Evolutionary conservation across 768 basidiomycete species (phyloP), one percentile per base, ranked within the genome.

Genomic region (Auricularia auricula-judae): DNA sequence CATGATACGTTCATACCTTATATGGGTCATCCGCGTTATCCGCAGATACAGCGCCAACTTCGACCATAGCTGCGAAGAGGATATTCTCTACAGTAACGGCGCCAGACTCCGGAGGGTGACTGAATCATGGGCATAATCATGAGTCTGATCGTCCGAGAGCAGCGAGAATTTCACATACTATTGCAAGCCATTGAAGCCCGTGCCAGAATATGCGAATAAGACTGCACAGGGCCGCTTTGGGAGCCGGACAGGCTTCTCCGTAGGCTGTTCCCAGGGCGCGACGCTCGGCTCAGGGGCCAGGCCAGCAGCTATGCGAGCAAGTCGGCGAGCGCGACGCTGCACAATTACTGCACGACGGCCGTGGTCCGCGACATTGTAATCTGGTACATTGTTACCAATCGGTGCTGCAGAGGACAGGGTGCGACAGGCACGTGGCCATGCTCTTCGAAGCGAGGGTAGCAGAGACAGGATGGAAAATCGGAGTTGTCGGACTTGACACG

Each of bases 161-260:
- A 53, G 62, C 29, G 23, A 63, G 35, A 14, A 56, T 44, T 35
- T 10, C 44, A 81, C 93, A 71, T 72, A 98, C 96, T 94, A 89
- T 77, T 98, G 96, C 91, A 97, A 97, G 29, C 96, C 96, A 70
- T 83, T 88, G 73, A 87, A 97, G 1, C 91, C 92, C 0, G 90
- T 86, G 7, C 96, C 96, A 75, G 91, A 93, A 70, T 93, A 97
- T 2, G 95, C 94, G 36, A 98, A 79, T 62, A 97, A 76, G 60
- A 97, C 73, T 0, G 91, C 94, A 51, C 86, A 87, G 76, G 87
- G 87, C 70, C 87, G 82, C 76, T 97, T 97, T 14, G 94, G 93
- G 33, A 88, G 75, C 39, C 89, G 81, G 23, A 79, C 79, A 1
- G 77, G 77, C 71, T 51, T 51, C 16, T 51, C 47, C 8, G 39